Conservation (phyloP, 148 eudicot species). For the Rhododendron griersonianum region DNA sequence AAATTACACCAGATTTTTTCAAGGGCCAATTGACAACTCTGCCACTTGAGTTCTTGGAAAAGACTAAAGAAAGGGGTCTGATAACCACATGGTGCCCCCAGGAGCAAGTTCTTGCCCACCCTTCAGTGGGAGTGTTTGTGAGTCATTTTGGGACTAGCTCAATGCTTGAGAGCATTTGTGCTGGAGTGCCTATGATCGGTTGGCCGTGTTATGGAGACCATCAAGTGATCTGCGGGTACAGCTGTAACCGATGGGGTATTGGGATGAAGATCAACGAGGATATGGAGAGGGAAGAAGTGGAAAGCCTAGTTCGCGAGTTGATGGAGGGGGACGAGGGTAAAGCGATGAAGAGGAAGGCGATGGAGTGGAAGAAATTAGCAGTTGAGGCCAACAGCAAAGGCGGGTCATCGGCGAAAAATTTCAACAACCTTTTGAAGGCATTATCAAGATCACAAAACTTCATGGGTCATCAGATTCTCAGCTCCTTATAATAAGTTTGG, state of each 20-base stretch:
- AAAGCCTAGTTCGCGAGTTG: constrained; percentile 34
- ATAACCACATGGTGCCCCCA: constrained; percentile 13
- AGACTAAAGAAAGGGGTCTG: constrained; percentile 9
- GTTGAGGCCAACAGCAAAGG: constrained; percentile 22
- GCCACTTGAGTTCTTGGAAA: constrained; percentile 8
- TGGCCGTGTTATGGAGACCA: constrained; percentile 66
- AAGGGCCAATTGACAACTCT: not conserved
- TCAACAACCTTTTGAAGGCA: constrained; percentile 29
- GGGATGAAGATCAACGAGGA: constrained; percentile 42
- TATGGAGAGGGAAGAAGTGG: constrained; percentile 43
- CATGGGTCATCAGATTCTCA: not conserved
- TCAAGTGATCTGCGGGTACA: constrained; percentile 39
- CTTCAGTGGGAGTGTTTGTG: constrained; percentile 2
- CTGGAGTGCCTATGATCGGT: constrained; percentile 53
- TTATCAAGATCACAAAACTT: not conserved
- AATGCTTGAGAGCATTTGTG: constrained; percentile 34
- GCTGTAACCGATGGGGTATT: constrained; percentile 42
- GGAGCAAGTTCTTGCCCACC: constrained; percentile 14
- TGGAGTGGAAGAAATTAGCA: constrained; percentile 43
- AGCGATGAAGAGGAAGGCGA: constrained; percentile 33
- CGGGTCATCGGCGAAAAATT: constrained; percentile 37
- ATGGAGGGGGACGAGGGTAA: constrained; percentile 52
- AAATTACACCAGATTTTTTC: constrained; percentile 2
- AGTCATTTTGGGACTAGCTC: constrained; percentile 15
- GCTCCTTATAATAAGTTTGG: not conserved